phyloP scores from a whole-genome alignment of 148 eudicot genomes.

The Arctostaphylos glauca region DNA sequence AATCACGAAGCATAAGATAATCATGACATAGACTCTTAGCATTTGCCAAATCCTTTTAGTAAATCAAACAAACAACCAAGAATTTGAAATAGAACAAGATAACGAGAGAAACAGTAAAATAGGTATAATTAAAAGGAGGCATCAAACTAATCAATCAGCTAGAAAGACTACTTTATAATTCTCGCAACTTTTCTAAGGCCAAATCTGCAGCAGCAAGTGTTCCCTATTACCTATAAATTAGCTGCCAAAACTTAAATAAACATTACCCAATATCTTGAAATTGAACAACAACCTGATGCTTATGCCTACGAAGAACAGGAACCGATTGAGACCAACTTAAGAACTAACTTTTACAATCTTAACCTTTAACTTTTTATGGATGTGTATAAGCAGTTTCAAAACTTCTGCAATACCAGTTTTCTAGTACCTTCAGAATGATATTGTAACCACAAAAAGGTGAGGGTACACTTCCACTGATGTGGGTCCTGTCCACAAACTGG shows the following conservation, averaged over 20 bases:
- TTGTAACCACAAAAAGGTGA: slow-evolving; percentile 2
- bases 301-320: not conserved
- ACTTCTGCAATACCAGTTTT: not conserved
- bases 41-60: not conserved
- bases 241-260: not conserved
- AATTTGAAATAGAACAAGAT: not conserved
- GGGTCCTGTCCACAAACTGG: not conserved
- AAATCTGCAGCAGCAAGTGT: not conserved
- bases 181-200: not conserved
- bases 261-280: not conserved
- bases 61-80: not conserved
- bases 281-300: not conserved
- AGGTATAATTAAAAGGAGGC: not conserved
- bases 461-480: not conserved
- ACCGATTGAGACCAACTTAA: not conserved
- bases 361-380: not conserved
- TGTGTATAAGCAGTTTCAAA: not conserved
- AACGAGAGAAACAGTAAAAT: not conserved
- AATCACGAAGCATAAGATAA: not conserved
- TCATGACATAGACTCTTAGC: not conserved
- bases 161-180: not conserved
- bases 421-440: not conserved
- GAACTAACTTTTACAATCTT: not conserved
- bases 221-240: not conserved
- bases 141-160: not conserved